A percentile compares a stretch with the other conserved stretches of the same genome.
These are phyloP conservation scores for barley (Hordeum vulgare) DNA, from an alignment of 176 grass and related monocot species.

Conservation along the genomic window DNA sequence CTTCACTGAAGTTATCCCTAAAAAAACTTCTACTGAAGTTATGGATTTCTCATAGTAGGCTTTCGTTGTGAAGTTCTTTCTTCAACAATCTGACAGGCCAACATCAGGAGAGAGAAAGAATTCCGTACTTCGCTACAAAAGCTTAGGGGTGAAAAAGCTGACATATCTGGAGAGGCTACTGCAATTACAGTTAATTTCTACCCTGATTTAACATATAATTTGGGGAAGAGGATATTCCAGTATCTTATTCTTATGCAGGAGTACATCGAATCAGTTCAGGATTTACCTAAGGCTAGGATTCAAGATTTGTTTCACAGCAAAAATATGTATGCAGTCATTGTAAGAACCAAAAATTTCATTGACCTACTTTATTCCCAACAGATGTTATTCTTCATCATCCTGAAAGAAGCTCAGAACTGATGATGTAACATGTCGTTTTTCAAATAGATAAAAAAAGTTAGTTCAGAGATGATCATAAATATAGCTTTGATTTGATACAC, in stretches of 20 bases:
- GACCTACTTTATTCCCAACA: neutral
- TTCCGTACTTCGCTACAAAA: conserved; percentile 53
- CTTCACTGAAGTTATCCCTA: neutral
- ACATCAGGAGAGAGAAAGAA: conserved; percentile 43
- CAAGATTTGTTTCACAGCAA: conserved; percentile 49
- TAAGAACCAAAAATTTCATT: conserved; percentile 31
- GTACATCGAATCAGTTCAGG: conserved; percentile 37
- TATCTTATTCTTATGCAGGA: conserved; percentile 28
- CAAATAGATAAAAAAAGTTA: neutral
- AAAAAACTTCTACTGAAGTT: neutral
- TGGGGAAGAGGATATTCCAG: neutral
- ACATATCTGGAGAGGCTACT: conserved; percentile 51
- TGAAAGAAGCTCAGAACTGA: conserved; percentile 6
- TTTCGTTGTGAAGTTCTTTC: neutral
- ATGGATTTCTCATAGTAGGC: neutral
- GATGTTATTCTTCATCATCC: neutral
- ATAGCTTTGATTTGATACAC: conserved; percentile 12
- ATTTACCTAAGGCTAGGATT: conserved; percentile 44
- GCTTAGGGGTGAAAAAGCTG: conserved; percentile 40
- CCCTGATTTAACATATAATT: neutral
- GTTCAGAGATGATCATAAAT: conserved; percentile 1
- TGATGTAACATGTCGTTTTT: neutral
- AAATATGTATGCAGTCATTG: conserved; percentile 50
- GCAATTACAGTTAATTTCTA: conserved; percentile 50
- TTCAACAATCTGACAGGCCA: conserved; percentile 40